Base-by-base conservation (phyloP, 2,329 filamentous ascomycete species). In the Trichophyton simii region DNA sequence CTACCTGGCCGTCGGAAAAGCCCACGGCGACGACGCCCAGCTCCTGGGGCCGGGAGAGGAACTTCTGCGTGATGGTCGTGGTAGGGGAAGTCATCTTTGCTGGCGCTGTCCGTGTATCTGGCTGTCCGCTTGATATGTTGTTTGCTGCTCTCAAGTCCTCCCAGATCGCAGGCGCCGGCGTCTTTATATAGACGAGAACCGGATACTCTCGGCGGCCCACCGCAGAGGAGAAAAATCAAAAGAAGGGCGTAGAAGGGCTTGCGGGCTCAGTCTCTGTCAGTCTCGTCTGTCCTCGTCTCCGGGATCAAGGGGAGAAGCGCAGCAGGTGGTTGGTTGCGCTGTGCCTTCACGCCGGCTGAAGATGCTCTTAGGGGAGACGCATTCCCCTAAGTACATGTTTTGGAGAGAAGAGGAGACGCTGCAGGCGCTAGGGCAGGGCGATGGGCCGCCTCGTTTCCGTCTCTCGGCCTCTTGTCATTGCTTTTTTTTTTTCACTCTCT, bases 1-100 rank as follows among this genome's bases (percentile, higher is more conserved):
- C 68, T 84, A 94, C 91, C 84, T 96, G 94, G 62, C 94, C 94
- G 67, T 92, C 92, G 60, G 91, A 95, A 80, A 97, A 99, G 65
- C 92, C 92, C 42, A 97, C 94, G 58, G 92, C 91, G 42, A 97
- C 90, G 61, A 99, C 83, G 65, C 92, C 94, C 66, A 99, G 81
- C 70, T 97, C 86, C 71, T 88, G 82, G 36, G 85, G 83, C 71
- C 86, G 81, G 65, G 86, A 80, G 68, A 97, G 87, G 78, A 96
- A 97, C 71, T 87, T 91, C 63, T 83, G 81, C 57, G 78, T 71
- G 64, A 85, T 79, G 11, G 13, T 54, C 5, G 82, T 82, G 3
- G 83, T 79, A 36, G 83, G 82, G 61, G 76, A 75, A 38, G 80
- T 82, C 80, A 82, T 83, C 20, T 48, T 48, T 15, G 13, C 41